Conservation (phyloP, 2,329 filamentous ascomycete genomes). For the Salinomyces thailandicus region DNA sequence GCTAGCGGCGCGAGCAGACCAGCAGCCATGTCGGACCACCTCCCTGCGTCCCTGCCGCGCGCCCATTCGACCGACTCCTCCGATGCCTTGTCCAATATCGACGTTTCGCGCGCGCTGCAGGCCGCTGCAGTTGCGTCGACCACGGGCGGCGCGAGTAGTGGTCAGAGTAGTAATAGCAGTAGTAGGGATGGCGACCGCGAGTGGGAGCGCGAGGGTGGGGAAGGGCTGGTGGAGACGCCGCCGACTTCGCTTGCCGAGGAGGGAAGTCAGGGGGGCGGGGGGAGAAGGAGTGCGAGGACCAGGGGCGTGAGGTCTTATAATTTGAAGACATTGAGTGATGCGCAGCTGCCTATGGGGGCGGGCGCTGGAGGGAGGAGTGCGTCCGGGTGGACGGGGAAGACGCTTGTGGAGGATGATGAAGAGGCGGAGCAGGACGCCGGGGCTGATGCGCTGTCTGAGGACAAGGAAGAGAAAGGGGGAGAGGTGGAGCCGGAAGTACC, state of each 20-base stretch:
- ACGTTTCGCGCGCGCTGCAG: conserved; percentile 15
- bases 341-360: conserved; percentile 11
- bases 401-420: conserved; percentile 19
- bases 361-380: conserved; percentile 37
- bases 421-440: conserved; percentile 15
- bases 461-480: conserved; percentile 40
- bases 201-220: not conserved
- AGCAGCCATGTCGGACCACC: too few species aligned
- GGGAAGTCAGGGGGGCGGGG: not conserved
- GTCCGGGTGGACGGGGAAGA: conserved; percentile 26
- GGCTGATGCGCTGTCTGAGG: not conserved
- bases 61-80: conserved; percentile 33
- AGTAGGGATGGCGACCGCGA: conserved; percentile 31
- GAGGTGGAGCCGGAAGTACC: conserved; percentile 29
- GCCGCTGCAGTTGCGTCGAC: conserved; percentile 17
- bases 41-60: conserved; percentile 17
- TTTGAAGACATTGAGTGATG: conserved; percentile 22
- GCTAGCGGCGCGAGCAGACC: too few species aligned
- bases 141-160: not conserved
- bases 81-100: conserved; percentile 34
- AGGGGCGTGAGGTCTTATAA: conserved; percentile 47
- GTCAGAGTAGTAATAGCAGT: not conserved
- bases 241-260: conserved; percentile 50
- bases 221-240: conserved; percentile 47
- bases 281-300: not conserved